Evolutionary conservation across 1,284 basidiomycete species (phyloP), one percentile per base, ranked within the genome.

Genomic region (Trichosporon faecale): DNA sequence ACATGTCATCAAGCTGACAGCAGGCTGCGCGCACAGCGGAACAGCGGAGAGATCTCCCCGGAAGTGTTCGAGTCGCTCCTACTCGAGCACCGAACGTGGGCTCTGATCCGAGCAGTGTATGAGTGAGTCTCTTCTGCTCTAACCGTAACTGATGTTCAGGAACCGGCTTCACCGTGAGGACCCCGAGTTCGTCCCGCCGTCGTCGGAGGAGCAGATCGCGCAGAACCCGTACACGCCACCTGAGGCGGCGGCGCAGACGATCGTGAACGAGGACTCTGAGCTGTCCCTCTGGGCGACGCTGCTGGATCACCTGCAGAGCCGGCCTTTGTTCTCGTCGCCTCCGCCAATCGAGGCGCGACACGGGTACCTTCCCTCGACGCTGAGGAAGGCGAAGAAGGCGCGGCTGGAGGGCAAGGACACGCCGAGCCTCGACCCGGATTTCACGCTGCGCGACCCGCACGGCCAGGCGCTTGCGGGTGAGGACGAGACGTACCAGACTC

Each of bases 1-100:
- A 23, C 2, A 11, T 3, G 46, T 21, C 0, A 11, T 7, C 12
- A 1, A 52, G 23, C 67, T 68, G 46, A 70, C 66, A 25, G 4
- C 44, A 73, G 72, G 46, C 67, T 73, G 16, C 25, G 55, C 46
- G 18, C 67, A 61, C 57, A 61, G 37, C 68, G 44, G 44, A 44
- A 14, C 52, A 66, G 12, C 5, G 70, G 70, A 2, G 21, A n/a
- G 21, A 40, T 72, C 9, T 6, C 57, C 6, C n/a, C 65, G 14
- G 79, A 80, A 9, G 78, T 80, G 70, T 70, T 72, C 65, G 72
- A 79, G 35, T 75, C 77, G 9, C 66, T 82, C 23, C 66, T 80
- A 60, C 68, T 76, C n/a, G 81, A 83, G 66, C 81, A 83, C 69
- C 73, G 81, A 27, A 80, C 81, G 52, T 83, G 81, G 81, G 78